Evolutionary conservation across 345 rosid genomes (phyloP), one percentile per base, ranked within the genome.

Genomic region (Boechera divaricarpa): DNA sequence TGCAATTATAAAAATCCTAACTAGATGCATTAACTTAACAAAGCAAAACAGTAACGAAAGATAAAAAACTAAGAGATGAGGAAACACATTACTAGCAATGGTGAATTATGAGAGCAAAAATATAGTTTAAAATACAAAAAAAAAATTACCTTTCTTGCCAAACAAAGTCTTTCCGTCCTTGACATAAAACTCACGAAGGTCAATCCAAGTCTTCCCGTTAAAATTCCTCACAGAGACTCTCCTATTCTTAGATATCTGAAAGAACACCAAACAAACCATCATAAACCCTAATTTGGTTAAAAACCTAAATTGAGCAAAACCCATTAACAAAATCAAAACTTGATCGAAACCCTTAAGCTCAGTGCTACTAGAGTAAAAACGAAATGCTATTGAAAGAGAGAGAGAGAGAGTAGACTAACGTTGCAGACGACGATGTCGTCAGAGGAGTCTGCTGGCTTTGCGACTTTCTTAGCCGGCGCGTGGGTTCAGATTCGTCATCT

Each of bases 111-210:
- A 36, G 42, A 63, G 11, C 10, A 68, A 33, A 31, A 57, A 24
- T 2, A 35, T 2, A 15, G 62, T 59, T 32, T 18, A 12, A 33
- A 44, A 4, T 48, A 39, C 52, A n/a, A 55, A 48, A 3, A 48
- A 3, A 21, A 60, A 48, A 16, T 48, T 26, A 89, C 98, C 99
- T 82, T 92, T 92, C 73, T 91, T 92, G 42, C 96, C 96, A 13
- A 97, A 94, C 44, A 88, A 72, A 29, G 82, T 85, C 66, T 91
- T 92, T 41, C 98, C 99, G 52, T 92, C 98, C 59, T 91, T 92
- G 79, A 80, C 36, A 74, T 88, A 95, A 69, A 95, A 92, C 85
- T 95, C 99, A 61, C 98, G 97, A 75, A 95, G 88, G 68, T 95
- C 97, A 39, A 95, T 84, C 87, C 91, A 87, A 26, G 88, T 80